Evolutionary conservation across 2,329 filamentous ascomycete genomes (phyloP), one percentile per base, ranked within the genome.

Genomic region (Aspergillus floridensis): DNA sequence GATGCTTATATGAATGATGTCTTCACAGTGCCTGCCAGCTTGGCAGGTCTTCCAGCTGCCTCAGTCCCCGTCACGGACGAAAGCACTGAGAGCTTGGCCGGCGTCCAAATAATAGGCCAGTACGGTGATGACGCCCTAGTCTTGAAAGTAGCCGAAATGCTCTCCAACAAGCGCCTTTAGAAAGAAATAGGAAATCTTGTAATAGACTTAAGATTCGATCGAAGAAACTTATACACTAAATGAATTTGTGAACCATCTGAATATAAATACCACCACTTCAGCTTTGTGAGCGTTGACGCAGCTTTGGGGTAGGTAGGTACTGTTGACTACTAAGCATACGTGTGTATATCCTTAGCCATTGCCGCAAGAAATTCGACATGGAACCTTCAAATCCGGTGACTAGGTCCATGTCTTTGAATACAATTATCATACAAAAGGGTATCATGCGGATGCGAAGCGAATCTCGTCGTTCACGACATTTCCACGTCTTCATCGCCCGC

Each of bases 1-100:
- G 87, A 93, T 67, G 84, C 84, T 1, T 98, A 97, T 71, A 90
- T 90, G 81, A 96, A 95, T 70, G 95, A 99, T 76, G 89, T 98
- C 1, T 93, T 98, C 68, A 98, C 95, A 0, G 93, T 99, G 1
- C 95, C 95, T 1, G 92, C 93, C 2, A 97, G 92, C 76, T 79
- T 99, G 65, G 95, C 93, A 0, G 95, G 95, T 0, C 79, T 99
- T 57, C 95, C 95, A 3, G 91, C 93, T 11, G 84, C 97, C 53
- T 97, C 90, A 66, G 82, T 99, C 11, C 93, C 95, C 0, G 81
- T 89, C 63, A 73, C 76, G 19, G 70, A 81, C 60, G 72, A 57
- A 5, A 57, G 46, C 24, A 52, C 59, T 7, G 32, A 47, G 8
- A 62, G 69, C 22, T 54, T 74, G 12, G 67, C 75, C 19, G 79